Percentiles rank a stretch among this genome's conserved stretches.
phyloP scores from a whole-genome alignment of 1,139 yeast genomes.

The Pichia kudriavzevii region DNA sequence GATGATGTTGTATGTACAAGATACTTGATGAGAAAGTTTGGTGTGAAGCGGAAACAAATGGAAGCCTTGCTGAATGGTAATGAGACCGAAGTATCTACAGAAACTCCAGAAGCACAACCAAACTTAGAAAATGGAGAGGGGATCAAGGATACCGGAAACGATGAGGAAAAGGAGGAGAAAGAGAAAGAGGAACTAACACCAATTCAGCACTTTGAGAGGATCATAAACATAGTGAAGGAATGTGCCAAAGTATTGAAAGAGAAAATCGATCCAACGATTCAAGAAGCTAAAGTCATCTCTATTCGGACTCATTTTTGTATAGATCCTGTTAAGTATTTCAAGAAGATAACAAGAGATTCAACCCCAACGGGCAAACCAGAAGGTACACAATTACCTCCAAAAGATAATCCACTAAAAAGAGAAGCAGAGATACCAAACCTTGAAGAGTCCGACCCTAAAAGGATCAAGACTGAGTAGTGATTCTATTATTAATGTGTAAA shows the following conservation, averaged over 20 bases:
- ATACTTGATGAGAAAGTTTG: conserved; percentile 56
- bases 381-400: too few species aligned
- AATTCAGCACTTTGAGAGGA: conserved; percentile 33
- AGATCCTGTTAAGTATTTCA: conserved; percentile 38
- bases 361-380: too few species aligned
- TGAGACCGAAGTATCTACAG: conserved; percentile 3
- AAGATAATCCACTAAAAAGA: too few species aligned
- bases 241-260: conserved; percentile 38
- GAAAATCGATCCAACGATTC: conserved; percentile 40
- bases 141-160: neutral
- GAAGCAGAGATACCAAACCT: neutral
- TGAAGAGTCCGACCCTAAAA: conserved; percentile 1
- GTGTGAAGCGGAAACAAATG: conserved; percentile 18
- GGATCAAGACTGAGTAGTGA: conserved; percentile 11
- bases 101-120: too few species aligned
- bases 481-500: neutral
- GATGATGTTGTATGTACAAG: conserved; percentile 58
- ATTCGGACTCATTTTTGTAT: conserved; percentile 56
- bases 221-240: conserved; percentile 38
- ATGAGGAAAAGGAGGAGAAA: conserved; percentile 2
- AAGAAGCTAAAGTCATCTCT: conserved; percentile 56
- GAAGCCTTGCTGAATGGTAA: conserved; percentile 11
- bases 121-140: conserved; percentile 1
- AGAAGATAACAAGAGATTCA: conserved; percentile 12
- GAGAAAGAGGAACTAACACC: conserved; percentile 12